phyloP scores from a whole-genome alignment of 139 green algal species.

The Limnomonas spitsbergensis region DNA sequence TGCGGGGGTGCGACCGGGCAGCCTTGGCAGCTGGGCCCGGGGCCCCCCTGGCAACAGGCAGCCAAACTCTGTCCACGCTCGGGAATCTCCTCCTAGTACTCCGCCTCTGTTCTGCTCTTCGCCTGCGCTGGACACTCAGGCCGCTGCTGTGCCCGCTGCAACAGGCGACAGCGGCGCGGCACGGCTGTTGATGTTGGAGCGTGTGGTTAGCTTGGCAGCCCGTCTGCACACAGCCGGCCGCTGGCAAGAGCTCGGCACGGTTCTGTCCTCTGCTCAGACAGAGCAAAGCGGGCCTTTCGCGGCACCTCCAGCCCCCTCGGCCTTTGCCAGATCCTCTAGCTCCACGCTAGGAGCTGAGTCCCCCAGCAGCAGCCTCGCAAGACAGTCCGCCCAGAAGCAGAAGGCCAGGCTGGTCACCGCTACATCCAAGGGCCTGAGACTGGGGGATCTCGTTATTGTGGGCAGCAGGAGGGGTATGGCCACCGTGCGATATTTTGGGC shows the following conservation, averaged over 20 bases:
- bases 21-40: too few species aligned
- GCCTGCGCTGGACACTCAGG: too few species aligned
- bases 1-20: too few species aligned
- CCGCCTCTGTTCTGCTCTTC: too few species aligned
- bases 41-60: too few species aligned
- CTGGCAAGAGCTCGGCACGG: conserved; percentile 6
- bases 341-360: neutral
- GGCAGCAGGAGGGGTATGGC: neutral
- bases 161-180: neutral
- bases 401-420: too few species aligned
- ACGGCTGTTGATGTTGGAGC: conserved; percentile 4
- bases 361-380: neutral
- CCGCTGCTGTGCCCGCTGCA: neutral
- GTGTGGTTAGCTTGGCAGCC: neutral
- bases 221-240: neutral
- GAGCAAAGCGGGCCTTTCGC: neutral
- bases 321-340: too few species aligned
- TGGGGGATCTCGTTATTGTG: neutral
- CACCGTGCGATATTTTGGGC: neutral
- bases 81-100: too few species aligned
- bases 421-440: neutral
- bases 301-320: too few species aligned
- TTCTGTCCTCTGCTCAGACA: conserved; percentile 8
- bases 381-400: neutral
- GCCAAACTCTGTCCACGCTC: too few species aligned